Conservation (phyloP, 2,329 filamentous ascomycete species). For the Clarireedia sp. region DNA sequence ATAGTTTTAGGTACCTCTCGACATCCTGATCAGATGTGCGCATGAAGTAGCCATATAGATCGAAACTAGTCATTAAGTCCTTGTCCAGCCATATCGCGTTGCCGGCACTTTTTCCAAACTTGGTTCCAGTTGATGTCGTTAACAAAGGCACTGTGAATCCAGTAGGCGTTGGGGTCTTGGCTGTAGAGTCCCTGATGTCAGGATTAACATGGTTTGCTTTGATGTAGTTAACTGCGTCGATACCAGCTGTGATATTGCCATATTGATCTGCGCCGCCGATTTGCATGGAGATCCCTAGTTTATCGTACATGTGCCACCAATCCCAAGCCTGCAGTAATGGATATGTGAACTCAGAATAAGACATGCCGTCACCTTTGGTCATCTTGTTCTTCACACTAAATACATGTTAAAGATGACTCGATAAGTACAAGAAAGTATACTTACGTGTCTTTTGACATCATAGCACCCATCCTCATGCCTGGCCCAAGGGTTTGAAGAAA, state of each 20-base stretch:
- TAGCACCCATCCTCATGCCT: conserved; percentile 69
- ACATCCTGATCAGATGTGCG: conserved; percentile 75
- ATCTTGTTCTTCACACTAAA: conserved; percentile 69
- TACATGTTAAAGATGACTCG: background rate
- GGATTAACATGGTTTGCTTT: conserved; percentile 48
- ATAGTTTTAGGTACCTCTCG: conserved; percentile 73
- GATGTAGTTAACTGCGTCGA: conserved; percentile 75
- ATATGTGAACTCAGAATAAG: conserved; percentile 86
- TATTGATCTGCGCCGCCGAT: conserved; percentile 94
- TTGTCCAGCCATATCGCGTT: conserved; percentile 91
- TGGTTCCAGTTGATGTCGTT: conserved; percentile 75
- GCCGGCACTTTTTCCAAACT: conserved; percentile 90
- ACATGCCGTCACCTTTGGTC: conserved; percentile 84
- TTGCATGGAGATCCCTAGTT: conserved; percentile 67
- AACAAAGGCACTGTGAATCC: conserved; percentile 89
- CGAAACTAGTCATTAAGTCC: conserved; percentile 71
- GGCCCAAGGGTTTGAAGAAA: conserved; percentile 67
- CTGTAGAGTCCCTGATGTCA: conserved; percentile 35
- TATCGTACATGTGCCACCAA: conserved; percentile 80
- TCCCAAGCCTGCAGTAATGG: conserved; percentile 94
- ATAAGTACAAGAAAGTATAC: conserved; percentile 30
- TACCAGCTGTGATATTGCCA: conserved; percentile 88
- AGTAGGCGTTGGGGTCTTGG: conserved; percentile 45
- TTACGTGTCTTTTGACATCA: conserved; percentile 83
- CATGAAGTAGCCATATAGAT: conserved; percentile 87